phyloP scores from a whole-genome alignment of 768 basidiomycete species.

The Termitomyces sp. region DNA sequence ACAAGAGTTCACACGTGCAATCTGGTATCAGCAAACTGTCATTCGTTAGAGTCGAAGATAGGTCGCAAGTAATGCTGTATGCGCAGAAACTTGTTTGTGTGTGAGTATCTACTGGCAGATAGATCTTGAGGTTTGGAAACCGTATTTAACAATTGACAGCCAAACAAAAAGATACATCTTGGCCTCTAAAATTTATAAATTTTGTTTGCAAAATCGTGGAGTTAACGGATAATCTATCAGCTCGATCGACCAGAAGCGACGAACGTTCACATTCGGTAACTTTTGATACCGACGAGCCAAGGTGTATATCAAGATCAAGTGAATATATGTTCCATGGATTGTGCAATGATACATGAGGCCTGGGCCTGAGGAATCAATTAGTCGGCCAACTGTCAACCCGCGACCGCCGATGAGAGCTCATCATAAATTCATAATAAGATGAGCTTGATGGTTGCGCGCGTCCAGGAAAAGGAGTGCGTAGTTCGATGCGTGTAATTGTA shows the following conservation, averaged over 20 bases:
- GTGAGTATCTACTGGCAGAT: not conserved
- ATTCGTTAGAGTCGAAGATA: not conserved
- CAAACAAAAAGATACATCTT: not conserved
- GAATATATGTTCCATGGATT: not conserved
- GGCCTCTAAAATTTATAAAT: not conserved
- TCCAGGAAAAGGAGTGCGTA: no score
- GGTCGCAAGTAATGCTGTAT: no score
- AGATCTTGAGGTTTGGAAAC: not conserved
- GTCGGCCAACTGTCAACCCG: not conserved
- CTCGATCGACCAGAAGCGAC: not conserved
- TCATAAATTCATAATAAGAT: no score
- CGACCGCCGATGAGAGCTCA: no score
- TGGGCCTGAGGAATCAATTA: not conserved
- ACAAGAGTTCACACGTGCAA: not conserved
- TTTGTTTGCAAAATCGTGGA: not conserved
- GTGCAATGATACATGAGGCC: not conserved
- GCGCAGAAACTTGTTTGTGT: not conserved
- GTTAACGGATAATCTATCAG: not conserved
- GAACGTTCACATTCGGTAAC: conserved; percentile 6
- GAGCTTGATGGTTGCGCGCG: no score
- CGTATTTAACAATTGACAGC: not conserved
- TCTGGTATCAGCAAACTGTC: no score
- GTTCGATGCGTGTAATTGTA: not conserved
- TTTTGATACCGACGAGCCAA: not conserved
- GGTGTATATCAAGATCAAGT: not conserved